Evolutionary conservation across 371 early-diverging fungal genomes (phyloP), one percentile per base, ranked within the genome.

Genomic region (Mortierella sp.): DNA sequence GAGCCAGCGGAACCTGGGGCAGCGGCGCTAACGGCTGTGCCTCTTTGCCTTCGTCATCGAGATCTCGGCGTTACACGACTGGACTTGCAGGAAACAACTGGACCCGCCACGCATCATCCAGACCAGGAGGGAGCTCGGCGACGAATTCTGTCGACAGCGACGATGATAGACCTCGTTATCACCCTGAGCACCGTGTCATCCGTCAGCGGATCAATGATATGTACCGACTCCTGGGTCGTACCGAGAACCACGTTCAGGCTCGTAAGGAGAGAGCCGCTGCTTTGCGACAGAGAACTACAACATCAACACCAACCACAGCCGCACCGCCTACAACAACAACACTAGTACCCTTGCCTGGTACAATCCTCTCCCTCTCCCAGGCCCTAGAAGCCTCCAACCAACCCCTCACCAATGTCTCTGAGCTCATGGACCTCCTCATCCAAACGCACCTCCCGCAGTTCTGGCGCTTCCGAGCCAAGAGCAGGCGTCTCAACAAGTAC

Each of bases 351-450:
- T 24, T 24, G 21, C 21, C 19, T 2, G 53, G 53, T 24, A 28
- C 31, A 3, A 34, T 64, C 21, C 31, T 59, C 59, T 28, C 59
- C 64, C 64, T 64, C 37, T 64, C 37, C 0, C 64, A 64, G 16
- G 64, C 64, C 21, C 40, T 64, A 16, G 19, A 37, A 6, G 6
- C 21, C 21, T 34, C 21, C 19, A 6, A 14, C 24, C 37, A 34
- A 19, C 34, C 34, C 5, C 21, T 64, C 9, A 71, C 46, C 37
- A 75, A 54, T 11, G 70, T 72, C 31, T 64, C 37, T 2, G 72
- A 82, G n/a, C 61, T 78, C 9, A 59, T 78, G 26, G 67, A 82
- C 31, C 67, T 55, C 24, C 78, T 82, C 21, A 64, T 82, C 21
- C 75, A 54, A 44, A 28, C 50, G 0, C 67, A 61, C 31, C 71